These are phyloP conservation scores for Starmerella bacillaris DNA, from an alignment of 805 yeast genomes.

Conservation along the genomic window DNA sequence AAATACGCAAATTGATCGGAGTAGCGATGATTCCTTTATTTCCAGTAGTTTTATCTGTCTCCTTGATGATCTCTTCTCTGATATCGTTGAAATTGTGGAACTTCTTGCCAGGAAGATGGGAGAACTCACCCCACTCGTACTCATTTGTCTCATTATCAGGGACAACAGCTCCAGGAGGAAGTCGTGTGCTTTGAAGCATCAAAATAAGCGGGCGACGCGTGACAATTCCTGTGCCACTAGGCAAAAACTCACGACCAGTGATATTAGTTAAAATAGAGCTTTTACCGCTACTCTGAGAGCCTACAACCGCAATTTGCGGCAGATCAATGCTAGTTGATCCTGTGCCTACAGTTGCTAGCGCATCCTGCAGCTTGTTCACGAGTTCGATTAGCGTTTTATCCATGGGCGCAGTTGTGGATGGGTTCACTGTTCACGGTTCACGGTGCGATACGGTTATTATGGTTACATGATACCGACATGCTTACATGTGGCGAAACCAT, in stretches of 20 bases:
- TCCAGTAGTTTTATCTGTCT: slow-evolving; percentile 67
- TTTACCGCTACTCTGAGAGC: slow-evolving; percentile 80
- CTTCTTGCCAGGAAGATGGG: slow-evolving; percentile 78
- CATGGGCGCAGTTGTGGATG: no score
- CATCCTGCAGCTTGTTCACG: slow-evolving; percentile 72
- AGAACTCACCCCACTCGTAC: slow-evolving; percentile 91
- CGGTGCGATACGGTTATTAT: no score
- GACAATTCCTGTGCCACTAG: slow-evolving; percentile 80
- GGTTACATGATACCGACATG: no score
- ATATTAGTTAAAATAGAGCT: slow-evolving; percentile 78
- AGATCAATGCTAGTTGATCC: slow-evolving; percentile 72
- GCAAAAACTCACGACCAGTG: slow-evolving; percentile 79
- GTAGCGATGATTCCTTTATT: slow-evolving; percentile 74
- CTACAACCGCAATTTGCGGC: slow-evolving; percentile 80
- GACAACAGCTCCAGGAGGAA: slow-evolving; percentile 11
- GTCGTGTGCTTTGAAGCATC: slow-evolving; percentile 52
- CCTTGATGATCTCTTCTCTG: slow-evolving; percentile 73
- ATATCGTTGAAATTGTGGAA: slow-evolving; percentile 78
- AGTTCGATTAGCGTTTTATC: slow-evolving; percentile 66
- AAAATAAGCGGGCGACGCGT: slow-evolving; percentile 72
- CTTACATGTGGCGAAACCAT: no score
- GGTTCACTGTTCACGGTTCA: no score
- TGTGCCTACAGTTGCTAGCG: slow-evolving; percentile 71
- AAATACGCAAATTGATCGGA: slow-evolving; percentile 85
- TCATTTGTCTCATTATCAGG: slow-evolving; percentile 26